Base-by-base conservation (phyloP, 331 rosid species). In the Quercus phellos region DNA sequence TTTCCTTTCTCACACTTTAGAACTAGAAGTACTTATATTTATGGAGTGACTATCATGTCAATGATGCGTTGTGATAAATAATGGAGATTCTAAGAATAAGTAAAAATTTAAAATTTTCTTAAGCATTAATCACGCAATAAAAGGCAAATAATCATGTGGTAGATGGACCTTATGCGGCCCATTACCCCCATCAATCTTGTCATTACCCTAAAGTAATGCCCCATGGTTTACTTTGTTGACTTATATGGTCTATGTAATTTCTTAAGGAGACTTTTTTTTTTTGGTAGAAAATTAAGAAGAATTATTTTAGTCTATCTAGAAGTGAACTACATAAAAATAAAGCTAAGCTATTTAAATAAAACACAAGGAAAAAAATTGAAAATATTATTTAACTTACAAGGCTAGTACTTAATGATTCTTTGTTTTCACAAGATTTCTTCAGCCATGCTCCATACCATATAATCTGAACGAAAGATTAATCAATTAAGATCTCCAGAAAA, bases 401-500 rank as follows among this genome's bases (percentile, higher is more conserved):
- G 72, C 77, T 80, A 80, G 78, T 73, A 27, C 81, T 81, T 70
- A 91, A 63, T 11, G 80, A 77, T 63, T 87, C 89, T 58, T 88
- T 88, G 86, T 90, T 87, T 63, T 87, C 78, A n/a, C 69, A 78
- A 14, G 91, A 83, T 60, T 50, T 85, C 79, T 89, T 93, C 81
- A 79, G 82, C 98, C 98, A 93, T 73, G 89, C 88, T 81, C 95
- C 98, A 81, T 85, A 90, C 98, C 98, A 93, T 84, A 91, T 85
- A 84, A 93, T 88, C 98, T 93, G 93, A 83, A 9, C 13, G 2
- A 72, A 51, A 77, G 18, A 64, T 42, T 74, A 70, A 74, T 21
- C 30, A 74, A 42, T 51, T 42, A 43, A 24, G 17, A 51, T 19
- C 55, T 22, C 42, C 22, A 16, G 26, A 60, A 60, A 26, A 1